Conservation (phyloP, 257 asterid species). For the Nicotiana otophora region DNA sequence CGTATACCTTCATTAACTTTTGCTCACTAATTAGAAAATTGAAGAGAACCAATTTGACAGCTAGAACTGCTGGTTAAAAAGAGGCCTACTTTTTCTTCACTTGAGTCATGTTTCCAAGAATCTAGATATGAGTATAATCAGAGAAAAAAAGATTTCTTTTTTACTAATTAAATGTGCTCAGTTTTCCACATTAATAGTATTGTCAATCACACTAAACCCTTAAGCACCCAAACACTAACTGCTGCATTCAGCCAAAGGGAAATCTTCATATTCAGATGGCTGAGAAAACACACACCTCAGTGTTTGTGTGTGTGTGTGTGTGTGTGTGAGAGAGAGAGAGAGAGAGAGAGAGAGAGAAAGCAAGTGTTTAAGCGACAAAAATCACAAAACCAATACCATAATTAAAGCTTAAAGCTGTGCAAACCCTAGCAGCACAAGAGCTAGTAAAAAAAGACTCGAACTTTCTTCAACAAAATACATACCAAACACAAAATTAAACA, state of each 20-base stretch:
- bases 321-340: neutral
- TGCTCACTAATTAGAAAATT: neutral
- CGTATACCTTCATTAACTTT: neutral
- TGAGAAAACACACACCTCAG: neutral
- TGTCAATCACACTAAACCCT: neutral
- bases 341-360: neutral
- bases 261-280: neutral
- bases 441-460: neutral
- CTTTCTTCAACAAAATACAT: neutral
- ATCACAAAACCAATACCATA: neutral
- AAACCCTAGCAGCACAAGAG: conserved; percentile 14
- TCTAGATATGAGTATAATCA: neutral
- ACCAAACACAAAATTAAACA: conserved; percentile 12
- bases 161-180: neutral
- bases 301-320: neutral
- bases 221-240: neutral
- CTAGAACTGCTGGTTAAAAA: neutral
- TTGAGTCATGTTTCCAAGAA: neutral
- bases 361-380: conserved; percentile 1
- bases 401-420: neutral
- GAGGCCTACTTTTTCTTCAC: neutral
- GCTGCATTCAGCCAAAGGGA: neutral
- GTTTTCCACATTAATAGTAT: neutral
- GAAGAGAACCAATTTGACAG: neutral
- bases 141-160: neutral